Conservation (phyloP, 2,329 filamentous ascomycete species). For the Diplodia intermedia region DNA sequence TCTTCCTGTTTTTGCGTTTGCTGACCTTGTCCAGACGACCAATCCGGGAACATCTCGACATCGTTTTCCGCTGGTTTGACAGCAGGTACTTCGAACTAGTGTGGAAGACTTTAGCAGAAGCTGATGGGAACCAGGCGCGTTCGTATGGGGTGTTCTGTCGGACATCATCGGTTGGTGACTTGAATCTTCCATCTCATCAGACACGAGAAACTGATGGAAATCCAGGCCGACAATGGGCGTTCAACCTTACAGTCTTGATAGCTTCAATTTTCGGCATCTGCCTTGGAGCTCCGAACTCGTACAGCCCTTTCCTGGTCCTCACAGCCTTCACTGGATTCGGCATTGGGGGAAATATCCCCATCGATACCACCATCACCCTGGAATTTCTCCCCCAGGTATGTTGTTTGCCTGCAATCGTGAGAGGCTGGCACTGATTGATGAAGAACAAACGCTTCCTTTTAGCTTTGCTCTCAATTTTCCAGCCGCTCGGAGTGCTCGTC, state of each 20-base stretch:
- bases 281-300: constrained; percentile 58
- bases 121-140: constrained; percentile 45
- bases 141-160: constrained; percentile 63
- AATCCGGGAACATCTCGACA: constrained; percentile 61
- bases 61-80: constrained; percentile 63
- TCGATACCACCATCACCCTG: constrained; percentile 63
- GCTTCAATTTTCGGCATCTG: constrained; percentile 61
- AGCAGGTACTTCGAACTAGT: constrained; percentile 37
- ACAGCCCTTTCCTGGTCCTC: constrained; percentile 60
- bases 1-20: background rate
- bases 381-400: constrained; percentile 58
- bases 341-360: constrained; percentile 62
- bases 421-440: background rate
- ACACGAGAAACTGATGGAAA: background rate
- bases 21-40: constrained; percentile 37
- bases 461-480: constrained; percentile 61
- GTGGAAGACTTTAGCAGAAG: background rate
- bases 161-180: constrained; percentile 56
- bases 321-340: constrained; percentile 63
- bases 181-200: background rate
- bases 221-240: constrained; percentile 59
- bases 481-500: constrained; percentile 62
- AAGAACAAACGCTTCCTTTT: constrained; percentile 60
- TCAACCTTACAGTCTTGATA: constrained; percentile 65
- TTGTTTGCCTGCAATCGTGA: background rate